These are phyloP conservation scores for Epicoccum sorghinum DNA, from an alignment of 2,329 filamentous ascomycete species.

Conservation along the genomic window DNA sequence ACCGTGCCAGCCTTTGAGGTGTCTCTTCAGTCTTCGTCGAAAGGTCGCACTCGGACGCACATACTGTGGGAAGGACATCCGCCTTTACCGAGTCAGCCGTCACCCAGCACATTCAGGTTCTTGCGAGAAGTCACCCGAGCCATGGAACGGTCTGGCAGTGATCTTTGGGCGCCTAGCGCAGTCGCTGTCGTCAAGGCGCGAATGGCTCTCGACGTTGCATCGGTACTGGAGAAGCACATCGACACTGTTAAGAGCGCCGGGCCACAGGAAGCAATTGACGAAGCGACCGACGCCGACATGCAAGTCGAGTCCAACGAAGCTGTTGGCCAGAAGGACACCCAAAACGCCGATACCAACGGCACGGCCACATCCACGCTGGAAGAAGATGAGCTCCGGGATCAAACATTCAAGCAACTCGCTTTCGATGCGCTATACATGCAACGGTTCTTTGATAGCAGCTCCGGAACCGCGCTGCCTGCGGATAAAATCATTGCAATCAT, in stretches of 20 bases:
- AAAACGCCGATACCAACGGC: conserved; percentile 15
- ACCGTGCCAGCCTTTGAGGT: conserved; percentile 53
- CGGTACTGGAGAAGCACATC: conserved; percentile 43
- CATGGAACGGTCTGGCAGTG: conserved; percentile 74
- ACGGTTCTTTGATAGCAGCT: conserved; percentile 23
- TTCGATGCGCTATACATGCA: conserved; percentile 55
- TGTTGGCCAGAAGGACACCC: conserved; percentile 3
- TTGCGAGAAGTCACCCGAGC: conserved; percentile 67
- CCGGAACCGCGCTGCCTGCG: conserved; percentile 32
- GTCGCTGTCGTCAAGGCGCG: conserved; percentile 67
- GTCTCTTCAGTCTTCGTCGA: conserved; percentile 52
- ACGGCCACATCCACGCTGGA: conserved; percentile 15
- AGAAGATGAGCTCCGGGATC: conserved; percentile 20
- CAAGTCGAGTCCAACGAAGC: conserved; percentile 5
- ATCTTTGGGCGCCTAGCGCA: conserved; percentile 79
- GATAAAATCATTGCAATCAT: conserved; percentile 41
- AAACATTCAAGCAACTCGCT: conserved; percentile 47
- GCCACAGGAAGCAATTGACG: not conserved
- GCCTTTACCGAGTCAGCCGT: conserved; percentile 77
- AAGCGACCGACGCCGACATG: not conserved
- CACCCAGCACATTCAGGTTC: conserved; percentile 74
- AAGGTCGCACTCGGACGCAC: conserved; percentile 64
- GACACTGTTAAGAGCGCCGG: conserved; percentile 18
- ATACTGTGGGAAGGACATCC: conserved; percentile 82
- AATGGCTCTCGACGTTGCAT: conserved; percentile 59